Evolutionary conservation across 225 moss, liverwort and hornwort genomes (phyloP).

Genomic region (Physcomitrium patens): DNA sequence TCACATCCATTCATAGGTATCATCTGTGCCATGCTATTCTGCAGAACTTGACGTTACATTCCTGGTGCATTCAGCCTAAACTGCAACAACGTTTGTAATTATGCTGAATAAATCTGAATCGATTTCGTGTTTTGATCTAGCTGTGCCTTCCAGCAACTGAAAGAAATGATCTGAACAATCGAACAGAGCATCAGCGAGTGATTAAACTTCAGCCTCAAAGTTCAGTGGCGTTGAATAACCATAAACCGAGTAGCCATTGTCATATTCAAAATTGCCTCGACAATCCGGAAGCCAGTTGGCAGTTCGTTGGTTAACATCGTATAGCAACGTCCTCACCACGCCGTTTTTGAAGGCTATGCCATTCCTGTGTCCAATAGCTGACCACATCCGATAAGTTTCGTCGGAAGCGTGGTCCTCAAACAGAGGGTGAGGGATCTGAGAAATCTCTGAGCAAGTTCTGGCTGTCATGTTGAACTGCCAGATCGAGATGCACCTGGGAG

Average conservation of each 20-base stretch:
- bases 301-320: slow-evolving; percentile 37
- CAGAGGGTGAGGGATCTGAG: slow-evolving; percentile 57
- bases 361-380: slow-evolving; percentile 54
- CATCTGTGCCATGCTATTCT: slow-evolving; percentile 9
- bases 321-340: slow-evolving; percentile 52
- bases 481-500: slow-evolving; percentile 56
- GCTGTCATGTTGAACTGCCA: slow-evolving; percentile 58
- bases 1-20: slow-evolving; percentile 3
- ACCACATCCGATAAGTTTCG: slow-evolving; percentile 63
- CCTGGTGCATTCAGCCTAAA: slow-evolving; percentile 8
- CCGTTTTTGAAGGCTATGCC: slow-evolving; percentile 68
- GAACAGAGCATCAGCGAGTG: neutral
- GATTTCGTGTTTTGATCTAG: neutral
- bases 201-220: slow-evolving; percentile 40
- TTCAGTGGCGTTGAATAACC: slow-evolving; percentile 49
- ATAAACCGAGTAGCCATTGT: slow-evolving; percentile 62
- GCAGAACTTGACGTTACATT: neutral
- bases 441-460: slow-evolving; percentile 41
- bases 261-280: slow-evolving; percentile 49
- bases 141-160: neutral
- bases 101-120: neutral
- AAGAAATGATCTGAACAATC: slow-evolving; percentile 8
- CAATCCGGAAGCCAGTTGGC: slow-evolving; percentile 60
- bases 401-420: slow-evolving; percentile 47
- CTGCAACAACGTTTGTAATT: neutral